Evolutionary conservation across 768 basidiomycete genomes (phyloP), one percentile per base, ranked within the genome.

Genomic region (Rhodotorula diobovata): DNA sequence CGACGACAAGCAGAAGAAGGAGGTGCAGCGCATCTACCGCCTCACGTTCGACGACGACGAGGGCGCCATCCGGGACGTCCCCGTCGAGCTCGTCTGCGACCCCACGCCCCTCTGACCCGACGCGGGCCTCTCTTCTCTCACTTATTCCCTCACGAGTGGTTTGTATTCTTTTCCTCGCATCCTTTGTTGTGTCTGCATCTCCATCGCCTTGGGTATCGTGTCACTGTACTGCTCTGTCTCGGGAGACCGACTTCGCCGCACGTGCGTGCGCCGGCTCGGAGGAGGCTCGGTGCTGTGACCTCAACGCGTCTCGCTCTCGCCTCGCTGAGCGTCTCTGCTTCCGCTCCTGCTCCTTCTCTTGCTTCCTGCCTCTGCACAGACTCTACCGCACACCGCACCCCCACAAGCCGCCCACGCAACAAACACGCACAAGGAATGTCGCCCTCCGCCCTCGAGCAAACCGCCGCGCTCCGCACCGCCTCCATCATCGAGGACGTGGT

Each of bases 21-120:
- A 57, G 46, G 48, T 54, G 35, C 56, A 67, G 28, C 62, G 61
- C n/a, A 30, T 68, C 10, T 78, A 78, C 70, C 70, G 74, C 55
- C 57, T 78, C 46, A 60, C 34, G 20, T 78, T 78, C 41, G 76
- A 78, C 23, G 77, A 78, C 62, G 77, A 76, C 63, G 66, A 67
- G 28, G 69, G 67, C 46, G n/a, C 10, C 9, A 7, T 72, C 3
- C 55, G 69, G 14, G 63, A 62, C 34, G 63, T 72, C 4, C 62
- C 66, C 25, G 30, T 72, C 50, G 74, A 75, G 57, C 55, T 69
- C 35, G 70, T 75, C 53, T 71, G 69, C 61, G 74, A 75, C 51
- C 35, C 43, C 6, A 48, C 69, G 6, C 64, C 43, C 7, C 39
- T 28, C 15, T 67, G 30, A 28, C 28, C 37, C 7, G 43, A 25